phyloP scores from a whole-genome alignment of 768 basidiomycete species.

The Tylopilus balloui region DNA sequence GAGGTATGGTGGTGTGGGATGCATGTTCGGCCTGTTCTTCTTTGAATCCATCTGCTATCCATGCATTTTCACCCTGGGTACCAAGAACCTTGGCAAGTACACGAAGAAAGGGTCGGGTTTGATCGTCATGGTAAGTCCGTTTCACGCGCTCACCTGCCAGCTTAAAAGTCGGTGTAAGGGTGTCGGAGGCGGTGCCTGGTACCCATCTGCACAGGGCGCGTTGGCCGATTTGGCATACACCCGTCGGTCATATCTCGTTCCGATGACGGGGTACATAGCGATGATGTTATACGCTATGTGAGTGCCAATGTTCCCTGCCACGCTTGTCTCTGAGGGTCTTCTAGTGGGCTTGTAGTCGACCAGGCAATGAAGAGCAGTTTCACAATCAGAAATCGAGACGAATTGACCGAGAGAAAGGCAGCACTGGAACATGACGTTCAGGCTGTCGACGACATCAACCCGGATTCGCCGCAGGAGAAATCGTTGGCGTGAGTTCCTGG shows the following conservation, averaged over 20 bases:
- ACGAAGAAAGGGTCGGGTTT: slow-evolving; percentile 60
- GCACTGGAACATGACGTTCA: background rate
- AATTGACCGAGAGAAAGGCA: slow-evolving; percentile 28
- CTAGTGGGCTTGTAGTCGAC: slow-evolving; percentile 51
- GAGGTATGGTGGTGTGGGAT: slow-evolving; percentile 53
- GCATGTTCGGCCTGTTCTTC: slow-evolving; percentile 64
- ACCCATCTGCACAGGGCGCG: slow-evolving; percentile 55
- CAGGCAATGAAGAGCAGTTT: slow-evolving; percentile 48
- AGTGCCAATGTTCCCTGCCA: slow-evolving; percentile 20
- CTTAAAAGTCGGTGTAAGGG: slow-evolving; percentile 32
- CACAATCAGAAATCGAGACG: slow-evolving; percentile 45
- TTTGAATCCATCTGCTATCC: slow-evolving; percentile 76
- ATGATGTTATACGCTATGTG: slow-evolving; percentile 58
- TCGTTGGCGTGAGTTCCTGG: slow-evolving; percentile 12
- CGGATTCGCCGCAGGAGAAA: slow-evolving; percentile 12
- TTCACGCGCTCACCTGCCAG: background rate
- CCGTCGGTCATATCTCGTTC: slow-evolving; percentile 55
- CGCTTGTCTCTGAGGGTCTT: background rate
- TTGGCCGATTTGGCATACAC: slow-evolving; percentile 49
- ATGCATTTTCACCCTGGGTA: slow-evolving; percentile 62
- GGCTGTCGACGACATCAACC: background rate
- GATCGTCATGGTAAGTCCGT: slow-evolving; percentile 51
- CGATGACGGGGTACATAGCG: slow-evolving; percentile 52
- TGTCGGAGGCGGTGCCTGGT: slow-evolving; percentile 68
- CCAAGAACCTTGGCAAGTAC: slow-evolving; percentile 57